Base-by-base conservation (phyloP, 2,329 filamentous ascomycete species). In the Botryotinia convoluta region DNA sequence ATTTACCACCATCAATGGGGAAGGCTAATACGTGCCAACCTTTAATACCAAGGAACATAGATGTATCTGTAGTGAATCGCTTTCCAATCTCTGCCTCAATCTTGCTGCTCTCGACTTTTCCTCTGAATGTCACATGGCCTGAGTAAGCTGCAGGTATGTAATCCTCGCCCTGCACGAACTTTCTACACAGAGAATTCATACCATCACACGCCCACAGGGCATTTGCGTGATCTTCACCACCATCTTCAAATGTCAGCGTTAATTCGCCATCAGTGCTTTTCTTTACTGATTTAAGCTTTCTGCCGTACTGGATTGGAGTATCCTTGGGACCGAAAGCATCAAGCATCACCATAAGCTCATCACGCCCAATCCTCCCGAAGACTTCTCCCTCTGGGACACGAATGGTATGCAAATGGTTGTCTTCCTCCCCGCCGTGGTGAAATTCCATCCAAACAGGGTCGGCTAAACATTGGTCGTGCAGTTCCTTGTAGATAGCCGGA, bases 141-240 rank as follows among this genome's bases (percentile, higher is more conserved):
- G 74, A 74, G 71, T 75, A 74, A 48, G 35, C 62, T 7, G 72
- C 63, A 12, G 72, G 57, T 42, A 72, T 64, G 64, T 74, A 70
- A n/a, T 69, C 44, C 29, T 69, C 37, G 22, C 69, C 74, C 71
- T 75, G 72, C 9, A 75, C 69, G 22, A 74, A 35, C 32, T 75
- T 59, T 29, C 74, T 71, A 29, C 69, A 63, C 51, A 75, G 35
- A 42, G 69, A 72, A 42, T 75, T 74, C 74, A 75, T 75, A 26
- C 74, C 74, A 72, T 75, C 74, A 48, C 72, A 75, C 5, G 69
- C 69, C 72, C 69, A 75, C 29, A 75, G 22, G 3, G 72, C 74
- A 70, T 68, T 64, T 37, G 68, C 69, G 26, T 54, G 29, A 37
- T 72, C 64, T 35, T 68, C 72, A 35, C 29, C 51, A 37, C 74